phyloP scores from a whole-genome alignment of 2,329 filamentous ascomycete genomes.

The Pseudodiploospora longispora region DNA sequence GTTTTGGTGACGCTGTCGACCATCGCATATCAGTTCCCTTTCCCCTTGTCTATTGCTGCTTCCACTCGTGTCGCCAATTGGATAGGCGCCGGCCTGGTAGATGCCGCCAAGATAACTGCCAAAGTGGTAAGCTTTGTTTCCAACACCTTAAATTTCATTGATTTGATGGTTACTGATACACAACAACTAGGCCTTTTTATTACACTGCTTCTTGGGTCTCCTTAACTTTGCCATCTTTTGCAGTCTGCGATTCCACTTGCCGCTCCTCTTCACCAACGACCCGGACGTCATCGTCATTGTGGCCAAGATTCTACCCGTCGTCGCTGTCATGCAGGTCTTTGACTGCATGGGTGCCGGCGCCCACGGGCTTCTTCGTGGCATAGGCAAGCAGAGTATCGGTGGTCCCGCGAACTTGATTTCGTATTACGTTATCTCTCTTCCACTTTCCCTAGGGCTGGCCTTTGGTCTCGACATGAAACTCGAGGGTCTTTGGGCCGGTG shows the following conservation, averaged over 20 bases:
- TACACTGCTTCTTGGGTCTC: conserved; percentile 62
- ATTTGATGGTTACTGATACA: not conserved
- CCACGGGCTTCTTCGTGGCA: conserved; percentile 76
- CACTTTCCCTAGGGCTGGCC: conserved; percentile 68
- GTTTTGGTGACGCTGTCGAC: conserved; percentile 71
- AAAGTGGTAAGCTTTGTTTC: conserved; percentile 51
- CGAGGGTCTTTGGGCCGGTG: conserved; percentile 72
- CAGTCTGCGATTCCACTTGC: conserved; percentile 62
- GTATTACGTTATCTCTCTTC: conserved; percentile 82
- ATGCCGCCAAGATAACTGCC: conserved; percentile 72
- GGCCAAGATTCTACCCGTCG: conserved; percentile 64
- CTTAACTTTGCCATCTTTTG: conserved; percentile 69
- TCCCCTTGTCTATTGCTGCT: conserved; percentile 80
- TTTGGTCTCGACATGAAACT: conserved; percentile 74
- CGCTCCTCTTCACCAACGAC: conserved; percentile 70
- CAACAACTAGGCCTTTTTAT: conserved; percentile 43
- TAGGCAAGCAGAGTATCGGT: conserved; percentile 83
- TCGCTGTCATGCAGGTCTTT: conserved; percentile 83
- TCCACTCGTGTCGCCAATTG: conserved; percentile 87
- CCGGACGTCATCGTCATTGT: conserved; percentile 60
- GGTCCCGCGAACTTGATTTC: conserved; percentile 80
- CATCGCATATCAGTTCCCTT: conserved; percentile 85
- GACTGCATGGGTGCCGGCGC: conserved; percentile 73
- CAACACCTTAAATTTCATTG: conserved; percentile 1
- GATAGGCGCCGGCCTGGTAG: conserved; percentile 76